Evolutionary conservation across 345 rosid species (phyloP).

Genomic region (Mercurialis annua): DNA sequence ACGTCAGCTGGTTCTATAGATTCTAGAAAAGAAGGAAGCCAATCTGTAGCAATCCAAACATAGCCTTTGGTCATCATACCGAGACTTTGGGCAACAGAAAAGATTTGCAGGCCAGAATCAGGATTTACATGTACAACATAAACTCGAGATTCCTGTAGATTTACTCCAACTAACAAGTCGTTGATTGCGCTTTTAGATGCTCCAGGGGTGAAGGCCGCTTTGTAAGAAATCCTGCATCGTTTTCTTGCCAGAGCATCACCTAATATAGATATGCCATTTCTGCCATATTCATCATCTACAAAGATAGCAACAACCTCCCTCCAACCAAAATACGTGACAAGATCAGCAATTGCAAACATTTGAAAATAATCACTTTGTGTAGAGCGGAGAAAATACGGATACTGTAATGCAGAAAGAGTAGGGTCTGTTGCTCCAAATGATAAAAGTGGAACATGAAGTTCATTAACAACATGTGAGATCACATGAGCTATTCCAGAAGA

Average conservation of each 20-base stretch:
- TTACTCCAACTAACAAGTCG: constrained; percentile 53
- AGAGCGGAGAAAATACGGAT: constrained; percentile 61
- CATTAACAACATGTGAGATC: constrained; percentile 66
- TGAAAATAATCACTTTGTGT: constrained; percentile 63
- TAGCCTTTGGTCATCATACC: constrained; percentile 68
- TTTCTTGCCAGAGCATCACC: constrained; percentile 76
- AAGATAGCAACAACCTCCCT: constrained; percentile 77
- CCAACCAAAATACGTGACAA: constrained; percentile 62
- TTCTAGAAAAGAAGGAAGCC: constrained; percentile 83
- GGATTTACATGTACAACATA: constrained; percentile 89
- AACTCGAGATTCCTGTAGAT: constrained; percentile 77
- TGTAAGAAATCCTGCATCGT: constrained; percentile 68
- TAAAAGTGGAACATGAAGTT: constrained; percentile 62
- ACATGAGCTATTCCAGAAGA: constrained; percentile 90
- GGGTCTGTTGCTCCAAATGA: constrained; percentile 78
- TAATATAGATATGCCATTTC: constrained; percentile 65
- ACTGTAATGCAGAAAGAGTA: constrained; percentile 54
- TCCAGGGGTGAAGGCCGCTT: constrained; percentile 67
- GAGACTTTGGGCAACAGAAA: constrained; percentile 61
- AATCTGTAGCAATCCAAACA: constrained; percentile 96
- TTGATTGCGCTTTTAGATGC: constrained; percentile 41
- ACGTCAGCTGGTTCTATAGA: constrained; percentile 41
- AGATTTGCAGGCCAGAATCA: constrained; percentile 68
- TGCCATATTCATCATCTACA: constrained; percentile 90
- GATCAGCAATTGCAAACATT: constrained; percentile 81